These are phyloP conservation scores for Wickerhamomyces ciferrii DNA, from an alignment of 805 yeast genomes.

Conservation along the genomic window DNA sequence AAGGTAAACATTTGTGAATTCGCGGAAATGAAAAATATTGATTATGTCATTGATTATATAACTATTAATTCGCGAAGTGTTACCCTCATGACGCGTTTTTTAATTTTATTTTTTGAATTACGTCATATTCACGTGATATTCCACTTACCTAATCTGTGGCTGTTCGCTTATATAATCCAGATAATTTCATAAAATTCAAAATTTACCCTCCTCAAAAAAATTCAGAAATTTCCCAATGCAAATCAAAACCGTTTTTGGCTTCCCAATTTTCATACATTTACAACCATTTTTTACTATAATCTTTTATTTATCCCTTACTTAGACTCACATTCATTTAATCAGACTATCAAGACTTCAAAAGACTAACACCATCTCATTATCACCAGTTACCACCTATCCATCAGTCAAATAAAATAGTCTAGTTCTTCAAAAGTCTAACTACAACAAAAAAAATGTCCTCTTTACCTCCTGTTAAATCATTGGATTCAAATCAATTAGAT, in stretches of 20 bases:
- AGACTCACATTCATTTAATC: constrained; percentile 20
- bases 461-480: constrained; percentile 50
- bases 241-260: neutral
- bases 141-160: too few relatives aligned
- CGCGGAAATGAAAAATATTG: too few relatives aligned
- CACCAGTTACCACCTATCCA: constrained; percentile 45
- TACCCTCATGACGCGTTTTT: neutral
- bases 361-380: constrained; percentile 38
- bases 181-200: too few relatives aligned
- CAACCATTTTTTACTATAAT: too few relatives aligned
- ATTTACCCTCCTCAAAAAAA: neutral
- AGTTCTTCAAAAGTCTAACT: constrained; percentile 57
- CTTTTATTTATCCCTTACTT: neutral
- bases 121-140: too few relatives aligned
- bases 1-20: too few relatives aligned
- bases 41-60: too few relatives aligned
- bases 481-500: constrained; percentile 31
- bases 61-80: too few relatives aligned
- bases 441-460: constrained; percentile 35
- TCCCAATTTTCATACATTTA: too few relatives aligned
- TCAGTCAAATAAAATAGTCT: too few relatives aligned
- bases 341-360: constrained; percentile 63
- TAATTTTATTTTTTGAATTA: too few relatives aligned
- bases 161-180: too few relatives aligned
- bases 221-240: neutral